Conservation (phyloP, 176 grass and related monocot species). For the Ensete glaucum region DNA sequence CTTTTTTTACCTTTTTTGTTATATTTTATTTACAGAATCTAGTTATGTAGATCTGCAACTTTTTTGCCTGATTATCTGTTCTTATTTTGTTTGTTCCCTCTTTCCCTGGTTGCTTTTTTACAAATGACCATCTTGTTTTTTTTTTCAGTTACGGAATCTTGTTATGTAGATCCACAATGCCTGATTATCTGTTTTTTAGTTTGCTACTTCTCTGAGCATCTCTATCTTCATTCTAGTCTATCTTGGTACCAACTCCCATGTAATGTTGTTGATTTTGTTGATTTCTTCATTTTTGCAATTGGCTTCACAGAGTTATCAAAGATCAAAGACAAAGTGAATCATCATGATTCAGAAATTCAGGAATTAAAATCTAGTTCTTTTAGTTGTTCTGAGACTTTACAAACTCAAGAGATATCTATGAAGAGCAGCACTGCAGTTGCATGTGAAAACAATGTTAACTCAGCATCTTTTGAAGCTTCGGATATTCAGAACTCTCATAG, state of each 20-base stretch:
- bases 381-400: conserved; percentile 20
- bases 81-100: no score
- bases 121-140: no score
- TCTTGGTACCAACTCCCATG: not conserved
- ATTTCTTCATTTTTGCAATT: not conserved
- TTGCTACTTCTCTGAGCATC: not conserved
- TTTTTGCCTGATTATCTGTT: no score
- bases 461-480: not conserved
- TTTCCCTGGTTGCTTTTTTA: no score
- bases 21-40: no score
- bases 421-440: conserved; percentile 21
- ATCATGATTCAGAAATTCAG: conserved; percentile 18
- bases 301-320: not conserved
- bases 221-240: not conserved
- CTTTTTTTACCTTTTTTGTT: no score
- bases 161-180: no score
- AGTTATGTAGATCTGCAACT: no score
- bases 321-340: not conserved
- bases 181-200: no score
- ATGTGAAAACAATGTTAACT: not conserved
- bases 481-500: conserved; percentile 3
- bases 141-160: no score
- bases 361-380: conserved; percentile 17
- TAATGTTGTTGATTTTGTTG: not conserved
- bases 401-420: conserved; percentile 17